Conservation (phyloP, 192 early-diverging fungal genomes). For the Gaertneriomyces sp. region DNA sequence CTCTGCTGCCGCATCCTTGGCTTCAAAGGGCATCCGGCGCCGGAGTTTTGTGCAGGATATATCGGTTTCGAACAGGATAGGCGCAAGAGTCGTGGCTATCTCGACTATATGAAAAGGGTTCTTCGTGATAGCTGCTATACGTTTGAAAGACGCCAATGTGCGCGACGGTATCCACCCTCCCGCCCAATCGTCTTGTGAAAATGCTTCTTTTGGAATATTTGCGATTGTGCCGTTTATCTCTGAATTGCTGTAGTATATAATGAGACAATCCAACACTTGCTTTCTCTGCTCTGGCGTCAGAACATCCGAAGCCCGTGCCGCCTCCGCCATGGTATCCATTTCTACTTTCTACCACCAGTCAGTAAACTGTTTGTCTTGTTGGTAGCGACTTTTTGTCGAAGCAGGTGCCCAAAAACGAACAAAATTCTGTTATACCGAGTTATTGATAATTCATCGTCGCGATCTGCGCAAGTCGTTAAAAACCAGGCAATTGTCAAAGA, state of each 20-base stretch:
- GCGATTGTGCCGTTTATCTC: conserved; percentile 27
- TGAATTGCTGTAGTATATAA: conserved; percentile 25
- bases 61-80: conserved; percentile 13
- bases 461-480: no score
- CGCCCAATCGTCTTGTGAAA: conserved; percentile 23
- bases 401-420: no score
- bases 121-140: conserved; percentile 14
- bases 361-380: no score
- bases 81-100: conserved; percentile 12
- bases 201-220: conserved; percentile 14
- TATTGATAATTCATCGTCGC: no score
- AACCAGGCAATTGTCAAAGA: no score
- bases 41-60: conserved; percentile 13
- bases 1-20: conserved; percentile 7
- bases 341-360: no score
- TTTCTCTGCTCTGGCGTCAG: conserved; percentile 2
- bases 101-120: conserved; percentile 11
- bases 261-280: conserved; percentile 11
- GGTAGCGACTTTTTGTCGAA: no score
- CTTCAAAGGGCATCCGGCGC: conserved; percentile 17
- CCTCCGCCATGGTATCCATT: no score
- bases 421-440: no score
- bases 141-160: conserved; percentile 20
- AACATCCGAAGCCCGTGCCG: no score
- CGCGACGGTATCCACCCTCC: conserved; percentile 25